These are phyloP conservation scores for Penicillium paneum DNA, from an alignment of 2,329 filamentous ascomycete genomes.

Conservation along the genomic window DNA sequence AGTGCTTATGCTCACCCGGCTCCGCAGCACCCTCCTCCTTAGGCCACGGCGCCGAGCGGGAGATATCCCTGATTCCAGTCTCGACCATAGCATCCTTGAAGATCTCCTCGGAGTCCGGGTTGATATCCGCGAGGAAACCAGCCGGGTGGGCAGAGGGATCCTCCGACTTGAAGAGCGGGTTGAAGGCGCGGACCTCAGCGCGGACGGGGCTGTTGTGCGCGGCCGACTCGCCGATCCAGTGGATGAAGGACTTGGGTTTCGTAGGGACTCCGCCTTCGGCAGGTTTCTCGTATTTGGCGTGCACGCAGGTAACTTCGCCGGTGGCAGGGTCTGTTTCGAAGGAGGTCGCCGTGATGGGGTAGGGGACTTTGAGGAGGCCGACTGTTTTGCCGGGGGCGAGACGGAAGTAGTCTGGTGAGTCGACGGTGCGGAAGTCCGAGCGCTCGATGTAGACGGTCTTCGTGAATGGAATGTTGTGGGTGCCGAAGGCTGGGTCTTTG, in stretches of 20 bases:
- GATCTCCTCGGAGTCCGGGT: slow-evolving; percentile 78
- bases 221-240: slow-evolving; percentile 77
- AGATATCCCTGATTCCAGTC: slow-evolving; percentile 75
- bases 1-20: slow-evolving; percentile 53
- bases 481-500: slow-evolving; percentile 62
- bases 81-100: slow-evolving; percentile 77
- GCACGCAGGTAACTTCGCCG: slow-evolving; percentile 64
- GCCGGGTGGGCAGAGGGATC: slow-evolving; percentile 74
- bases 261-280: slow-evolving; percentile 60
- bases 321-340: slow-evolving; percentile 64
- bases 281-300: slow-evolving; percentile 65
- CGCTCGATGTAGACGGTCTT: slow-evolving; percentile 81
- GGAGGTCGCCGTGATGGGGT: slow-evolving; percentile 65
- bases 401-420: slow-evolving; percentile 72
- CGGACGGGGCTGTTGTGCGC: slow-evolving; percentile 58
- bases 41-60: slow-evolving; percentile 72
- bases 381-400: slow-evolving; percentile 72
- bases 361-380: slow-evolving; percentile 68
- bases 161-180: slow-evolving; percentile 80
- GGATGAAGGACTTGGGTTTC: slow-evolving; percentile 74
- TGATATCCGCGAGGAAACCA: slow-evolving; percentile 80
- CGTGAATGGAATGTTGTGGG: slow-evolving; percentile 63
- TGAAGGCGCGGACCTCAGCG: slow-evolving; percentile 75
- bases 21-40: slow-evolving; percentile 62
- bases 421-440: slow-evolving; percentile 70